phyloP scores from a whole-genome alignment of 1,284 basidiomycete species.

The Sporisorium graminicola region DNA sequence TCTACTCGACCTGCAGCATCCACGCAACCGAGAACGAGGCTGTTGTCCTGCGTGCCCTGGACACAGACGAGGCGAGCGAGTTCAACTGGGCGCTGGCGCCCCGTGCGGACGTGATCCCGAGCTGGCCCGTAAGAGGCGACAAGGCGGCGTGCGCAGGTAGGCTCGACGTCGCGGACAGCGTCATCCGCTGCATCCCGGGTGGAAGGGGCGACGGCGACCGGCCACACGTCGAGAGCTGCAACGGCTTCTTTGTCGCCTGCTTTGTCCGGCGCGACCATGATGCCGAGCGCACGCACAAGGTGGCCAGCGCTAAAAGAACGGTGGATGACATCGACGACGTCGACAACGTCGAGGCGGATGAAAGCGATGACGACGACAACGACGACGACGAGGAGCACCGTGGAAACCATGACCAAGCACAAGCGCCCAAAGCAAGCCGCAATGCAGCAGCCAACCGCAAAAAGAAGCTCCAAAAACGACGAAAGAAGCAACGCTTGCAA shows the following conservation, averaged over 20 bases:
- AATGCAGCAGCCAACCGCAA: slow-evolving; percentile 37
- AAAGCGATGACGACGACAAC: neutral
- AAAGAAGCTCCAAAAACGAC: slow-evolving; percentile 35
- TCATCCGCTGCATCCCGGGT: slow-evolving; percentile 58
- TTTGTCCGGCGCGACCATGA: slow-evolving; percentile 28
- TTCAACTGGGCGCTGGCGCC: slow-evolving; percentile 55
- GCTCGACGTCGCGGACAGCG: slow-evolving; percentile 24
- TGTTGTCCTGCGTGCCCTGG: slow-evolving; percentile 75
- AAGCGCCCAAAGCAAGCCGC: slow-evolving; percentile 4
- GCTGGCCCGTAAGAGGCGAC: slow-evolving; percentile 58
- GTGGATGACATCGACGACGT: too few relatives aligned
- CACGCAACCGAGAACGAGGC: slow-evolving; percentile 91
- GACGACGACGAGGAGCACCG: slow-evolving; percentile 1
- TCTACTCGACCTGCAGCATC: slow-evolving; percentile 96
- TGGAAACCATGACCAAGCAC: slow-evolving; percentile 9
- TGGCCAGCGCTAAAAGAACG: neutral
- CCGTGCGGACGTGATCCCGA: slow-evolving; percentile 47
- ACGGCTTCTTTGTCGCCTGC: slow-evolving; percentile 64
- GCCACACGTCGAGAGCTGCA: slow-evolving; percentile 47
- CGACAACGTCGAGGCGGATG: too few relatives aligned
- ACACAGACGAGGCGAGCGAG: slow-evolving; percentile 40
- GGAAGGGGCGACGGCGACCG: slow-evolving; percentile 14
- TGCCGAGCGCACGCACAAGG: neutral
- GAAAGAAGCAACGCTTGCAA: slow-evolving; percentile 37
- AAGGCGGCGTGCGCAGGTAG: slow-evolving; percentile 32